These are phyloP conservation scores for Dictyostelium purpureum DNA, from an alignment of 78 protist species.

Conservation along the genomic window DNA sequence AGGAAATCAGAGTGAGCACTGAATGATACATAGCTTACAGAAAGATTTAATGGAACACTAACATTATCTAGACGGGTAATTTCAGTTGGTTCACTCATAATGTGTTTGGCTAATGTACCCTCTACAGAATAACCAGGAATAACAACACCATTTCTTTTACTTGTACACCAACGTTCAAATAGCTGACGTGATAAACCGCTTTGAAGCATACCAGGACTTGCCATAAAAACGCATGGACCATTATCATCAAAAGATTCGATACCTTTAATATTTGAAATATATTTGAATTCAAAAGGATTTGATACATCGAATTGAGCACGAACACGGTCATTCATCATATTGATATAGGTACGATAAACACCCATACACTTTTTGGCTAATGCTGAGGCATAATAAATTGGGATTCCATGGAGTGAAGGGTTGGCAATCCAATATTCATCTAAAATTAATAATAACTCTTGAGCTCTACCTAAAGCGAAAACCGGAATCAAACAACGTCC, in stretches of 20 bases:
- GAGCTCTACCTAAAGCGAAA: conserved; percentile 98
- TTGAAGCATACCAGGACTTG: conserved; percentile 96
- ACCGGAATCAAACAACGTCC: conserved; percentile 97
- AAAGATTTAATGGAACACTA: conserved; percentile 66
- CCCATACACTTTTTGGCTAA: conserved; percentile 94
- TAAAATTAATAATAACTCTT: conserved; percentile 96
- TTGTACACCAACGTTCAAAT: conserved; percentile 93
- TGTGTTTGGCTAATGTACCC: conserved; percentile 94
- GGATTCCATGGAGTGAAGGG: conserved; percentile 91
- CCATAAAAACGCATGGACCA: conserved; percentile 96
- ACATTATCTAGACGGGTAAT: conserved; percentile 39
- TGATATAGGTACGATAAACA: conserved; percentile 89
- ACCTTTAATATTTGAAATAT: conserved; percentile 85
- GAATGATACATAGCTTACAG: conserved; percentile 91
- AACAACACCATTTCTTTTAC: conserved; percentile 88
- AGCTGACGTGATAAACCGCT: conserved; percentile 92
- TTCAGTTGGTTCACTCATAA: conserved; percentile 58
- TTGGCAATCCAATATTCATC: conserved; percentile 87
- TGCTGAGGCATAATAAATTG: conserved; percentile 94
- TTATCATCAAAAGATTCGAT: conserved; percentile 83
- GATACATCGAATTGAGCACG: conserved; percentile 61
- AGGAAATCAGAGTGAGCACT: conserved; percentile 95
- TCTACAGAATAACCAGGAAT: conserved; percentile 96
- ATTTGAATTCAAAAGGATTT: conserved; percentile 95
- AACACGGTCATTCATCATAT: conserved; percentile 94